phyloP scores from a whole-genome alignment of 306 rosid genomes.

The Casuarina glauca region DNA sequence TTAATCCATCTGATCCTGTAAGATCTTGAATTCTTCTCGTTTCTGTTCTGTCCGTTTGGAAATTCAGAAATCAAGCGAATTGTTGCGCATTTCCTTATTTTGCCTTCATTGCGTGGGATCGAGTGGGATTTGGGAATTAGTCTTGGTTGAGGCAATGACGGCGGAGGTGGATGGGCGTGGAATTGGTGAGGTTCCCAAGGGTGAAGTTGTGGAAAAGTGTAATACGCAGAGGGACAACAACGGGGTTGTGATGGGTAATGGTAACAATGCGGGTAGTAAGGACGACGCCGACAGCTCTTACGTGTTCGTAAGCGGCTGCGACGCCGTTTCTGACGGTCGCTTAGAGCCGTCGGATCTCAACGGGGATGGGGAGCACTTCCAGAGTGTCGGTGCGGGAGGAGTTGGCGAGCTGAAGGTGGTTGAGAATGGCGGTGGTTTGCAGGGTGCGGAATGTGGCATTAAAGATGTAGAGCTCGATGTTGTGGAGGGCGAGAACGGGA shows the following conservation, averaged over 20 bases:
- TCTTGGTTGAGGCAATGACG: constrained; percentile 40
- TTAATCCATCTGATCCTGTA: not conserved
- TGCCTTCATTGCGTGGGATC: not conserved
- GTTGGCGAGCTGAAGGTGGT: not conserved
- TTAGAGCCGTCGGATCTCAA: constrained; percentile 46
- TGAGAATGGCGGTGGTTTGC: not conserved
- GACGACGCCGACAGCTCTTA: constrained; percentile 37
- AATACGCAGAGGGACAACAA: constrained; percentile 28
- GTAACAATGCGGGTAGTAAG: constrained; percentile 20
- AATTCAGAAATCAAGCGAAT: not conserved
- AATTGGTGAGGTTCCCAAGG: constrained; percentile 27
- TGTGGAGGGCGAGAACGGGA: not conserved
- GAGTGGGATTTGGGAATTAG: not conserved
- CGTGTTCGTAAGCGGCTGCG: constrained; percentile 38
- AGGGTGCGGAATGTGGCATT: not conserved
- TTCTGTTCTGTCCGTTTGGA: not conserved
- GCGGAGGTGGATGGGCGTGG: constrained; percentile 51
- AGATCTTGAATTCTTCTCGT: constrained; percentile 5
- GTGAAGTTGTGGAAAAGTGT: constrained; percentile 13
- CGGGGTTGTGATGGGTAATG: not conserved
- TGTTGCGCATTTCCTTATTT: not conserved
- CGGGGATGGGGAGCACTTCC: not conserved
- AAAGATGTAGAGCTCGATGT: not conserved
- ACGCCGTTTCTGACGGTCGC: constrained; percentile 18
- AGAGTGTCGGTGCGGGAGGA: not conserved